Evolutionary conservation across 1,139 yeast species (phyloP).

Genomic region (Arxiozyma slooffiae): DNA sequence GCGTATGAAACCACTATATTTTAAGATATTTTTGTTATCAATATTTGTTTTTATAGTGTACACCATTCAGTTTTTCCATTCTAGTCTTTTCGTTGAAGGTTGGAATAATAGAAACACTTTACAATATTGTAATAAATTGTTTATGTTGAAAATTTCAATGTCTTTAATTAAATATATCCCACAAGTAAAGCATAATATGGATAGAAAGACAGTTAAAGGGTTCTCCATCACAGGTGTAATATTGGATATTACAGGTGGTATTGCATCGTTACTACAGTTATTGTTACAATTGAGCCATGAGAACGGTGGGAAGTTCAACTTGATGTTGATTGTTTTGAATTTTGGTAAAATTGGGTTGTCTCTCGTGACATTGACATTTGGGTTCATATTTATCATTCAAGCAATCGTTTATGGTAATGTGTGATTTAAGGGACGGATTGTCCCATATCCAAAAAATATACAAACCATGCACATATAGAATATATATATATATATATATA

Average conservation of each 20-base stretch:
- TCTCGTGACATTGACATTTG: constrained; percentile 24
- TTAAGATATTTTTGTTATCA: constrained; percentile 19
- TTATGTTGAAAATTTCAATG: constrained; percentile 41
- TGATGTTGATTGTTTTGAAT: constrained; percentile 18
- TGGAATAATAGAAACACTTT: constrained; percentile 23
- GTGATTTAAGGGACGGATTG: too few species aligned
- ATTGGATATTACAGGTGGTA: constrained; percentile 47
- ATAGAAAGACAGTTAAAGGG: constrained; percentile 47
- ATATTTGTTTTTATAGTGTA: constrained; percentile 13
- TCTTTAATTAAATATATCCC: constrained; percentile 54
- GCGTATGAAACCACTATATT: constrained; percentile 22
- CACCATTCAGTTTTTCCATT: constrained; percentile 12
- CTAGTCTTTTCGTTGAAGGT: constrained; percentile 13
- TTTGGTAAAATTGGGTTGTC: constrained; percentile 31
- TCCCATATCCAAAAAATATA: too few species aligned
- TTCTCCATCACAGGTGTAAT: constrained; percentile 44
- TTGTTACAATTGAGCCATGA: constrained; percentile 22
- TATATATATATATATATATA: too few species aligned
- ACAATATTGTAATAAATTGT: constrained; percentile 23
- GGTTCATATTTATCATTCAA: constrained; percentile 13
- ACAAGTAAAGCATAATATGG: constrained; percentile 45
- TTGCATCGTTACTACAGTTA: constrained; percentile 42
- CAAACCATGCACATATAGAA: not conserved
- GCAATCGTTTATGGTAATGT: constrained; percentile 6
- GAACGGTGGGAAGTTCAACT: constrained; percentile 15